phyloP scores from a whole-genome alignment of 1,139 yeast species.

The Torulaspora globosa region DNA sequence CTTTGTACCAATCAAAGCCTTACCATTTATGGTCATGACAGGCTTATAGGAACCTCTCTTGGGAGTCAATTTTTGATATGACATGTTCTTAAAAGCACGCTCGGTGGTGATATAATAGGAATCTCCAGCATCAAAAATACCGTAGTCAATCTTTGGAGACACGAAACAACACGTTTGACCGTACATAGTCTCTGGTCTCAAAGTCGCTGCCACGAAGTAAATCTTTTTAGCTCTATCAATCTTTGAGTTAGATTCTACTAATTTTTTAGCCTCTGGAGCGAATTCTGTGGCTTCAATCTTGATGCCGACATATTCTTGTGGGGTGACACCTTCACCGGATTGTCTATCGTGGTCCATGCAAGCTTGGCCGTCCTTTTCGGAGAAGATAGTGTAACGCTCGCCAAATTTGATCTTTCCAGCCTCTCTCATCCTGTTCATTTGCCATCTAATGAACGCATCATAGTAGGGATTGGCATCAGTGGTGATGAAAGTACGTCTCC shows the following conservation, averaged over 20 bases:
- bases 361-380: constrained; percentile 97
- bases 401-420: constrained; percentile 93
- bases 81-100: constrained; percentile 98
- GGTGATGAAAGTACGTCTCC: constrained; percentile 96
- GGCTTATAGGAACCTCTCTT: constrained; percentile 73
- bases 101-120: constrained; percentile 83
- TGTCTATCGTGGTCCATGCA: constrained; percentile 99
- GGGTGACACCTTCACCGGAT: constrained; percentile 94
- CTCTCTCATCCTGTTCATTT: constrained; percentile 81
- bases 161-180: constrained; percentile 99
- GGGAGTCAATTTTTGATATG: constrained; percentile 90
- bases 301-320: constrained; percentile 93
- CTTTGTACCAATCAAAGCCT: constrained; percentile 74
- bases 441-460: constrained; percentile 96
- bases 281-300: constrained; percentile 64
- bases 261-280: constrained; percentile 42
- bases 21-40: constrained; percentile 60
- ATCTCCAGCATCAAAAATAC: constrained; percentile 84
- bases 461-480: constrained; percentile 94
- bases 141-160: constrained; percentile 89
- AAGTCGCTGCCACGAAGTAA: constrained; percentile 89
- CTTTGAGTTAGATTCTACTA: constrained; percentile 45
- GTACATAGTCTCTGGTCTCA: constrained; percentile 98
- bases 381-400: constrained; percentile 94
- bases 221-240: constrained; percentile 61